phyloP scores from a whole-genome alignment of 306 rosid species.

The Pachyrhizus erosus region DNA sequence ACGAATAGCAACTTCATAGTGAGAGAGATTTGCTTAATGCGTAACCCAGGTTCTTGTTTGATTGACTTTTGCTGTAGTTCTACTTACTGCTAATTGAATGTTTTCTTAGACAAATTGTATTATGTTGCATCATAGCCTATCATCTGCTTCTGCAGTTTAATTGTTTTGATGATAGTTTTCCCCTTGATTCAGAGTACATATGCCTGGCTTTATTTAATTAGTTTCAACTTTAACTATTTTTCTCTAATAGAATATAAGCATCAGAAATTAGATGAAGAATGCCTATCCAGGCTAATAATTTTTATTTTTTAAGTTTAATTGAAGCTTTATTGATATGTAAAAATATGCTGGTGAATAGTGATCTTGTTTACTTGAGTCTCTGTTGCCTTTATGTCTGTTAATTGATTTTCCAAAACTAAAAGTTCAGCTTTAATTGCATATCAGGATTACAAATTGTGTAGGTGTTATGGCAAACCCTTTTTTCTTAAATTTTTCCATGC shows the following conservation, averaged over 20 bases:
- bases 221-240: not conserved
- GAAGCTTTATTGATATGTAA: not conserved
- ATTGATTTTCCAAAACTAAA: not conserved
- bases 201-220: not conserved
- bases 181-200: not conserved
- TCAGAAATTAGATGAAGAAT: not conserved
- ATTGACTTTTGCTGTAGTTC: not conserved
- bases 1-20: not conserved
- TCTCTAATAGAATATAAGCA: not conserved
- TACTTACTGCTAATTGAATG: not conserved
- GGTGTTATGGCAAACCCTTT: not conserved
- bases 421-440: not conserved
- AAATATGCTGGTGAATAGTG: not conserved
- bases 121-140: slow-evolving; percentile 5
- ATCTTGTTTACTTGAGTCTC: slow-evolving; percentile 6
- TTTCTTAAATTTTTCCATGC: not conserved
- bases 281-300: not conserved
- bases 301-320: not conserved
- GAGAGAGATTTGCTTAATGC: not conserved
- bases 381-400: not conserved
- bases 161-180: slow-evolving; percentile 3
- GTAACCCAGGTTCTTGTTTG: not conserved
- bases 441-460: not conserved
- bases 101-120: not conserved
- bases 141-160: not conserved